These are phyloP conservation scores for Cylindrodendrum hubeiense DNA, from an alignment of 2,329 filamentous ascomycete species.

Conservation along the genomic window DNA sequence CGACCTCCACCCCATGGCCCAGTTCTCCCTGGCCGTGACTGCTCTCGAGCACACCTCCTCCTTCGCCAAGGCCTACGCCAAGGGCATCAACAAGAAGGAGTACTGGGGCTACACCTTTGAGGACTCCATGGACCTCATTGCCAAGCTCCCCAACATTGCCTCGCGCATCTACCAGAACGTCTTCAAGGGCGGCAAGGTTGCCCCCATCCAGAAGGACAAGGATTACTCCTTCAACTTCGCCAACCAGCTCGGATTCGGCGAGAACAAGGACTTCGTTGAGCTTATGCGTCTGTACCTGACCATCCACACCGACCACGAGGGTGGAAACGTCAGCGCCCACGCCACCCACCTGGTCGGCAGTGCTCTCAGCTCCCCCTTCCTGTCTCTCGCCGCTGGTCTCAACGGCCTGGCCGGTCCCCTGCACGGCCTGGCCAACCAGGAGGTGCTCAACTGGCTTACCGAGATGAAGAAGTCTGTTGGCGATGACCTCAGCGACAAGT, in stretches of 20 bases:
- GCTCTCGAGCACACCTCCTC: constrained; percentile 98
- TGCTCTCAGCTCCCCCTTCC: constrained; percentile 96
- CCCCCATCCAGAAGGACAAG: constrained; percentile 96
- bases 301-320: constrained; percentile 99
- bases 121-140: constrained; percentile 99
- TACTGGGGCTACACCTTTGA: constrained; percentile 99
- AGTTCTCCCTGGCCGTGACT: constrained; percentile 97
- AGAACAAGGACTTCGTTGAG: constrained; percentile 97
- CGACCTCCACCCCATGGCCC: constrained; percentile 99
- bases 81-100: constrained; percentile 99
- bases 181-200: constrained; percentile 99
- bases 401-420: constrained; percentile 98
- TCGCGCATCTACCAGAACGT: constrained; percentile 99
- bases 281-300: constrained; percentile 98
- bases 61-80: constrained; percentile 98
- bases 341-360: constrained; percentile 98
- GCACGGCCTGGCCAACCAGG: constrained; percentile 99
- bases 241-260: constrained; percentile 97
- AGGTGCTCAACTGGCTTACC: constrained; percentile 98
- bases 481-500: constrained; percentile 94
- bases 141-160: constrained; percentile 98
- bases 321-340: constrained; percentile 98
- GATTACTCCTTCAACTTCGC: constrained; percentile 99
- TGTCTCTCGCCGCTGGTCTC: constrained; percentile 94
- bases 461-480: constrained; percentile 98